Evolutionary conservation across 2,329 filamentous ascomycete genomes (phyloP).

Genomic region (Pseudonectria buxi): DNA sequence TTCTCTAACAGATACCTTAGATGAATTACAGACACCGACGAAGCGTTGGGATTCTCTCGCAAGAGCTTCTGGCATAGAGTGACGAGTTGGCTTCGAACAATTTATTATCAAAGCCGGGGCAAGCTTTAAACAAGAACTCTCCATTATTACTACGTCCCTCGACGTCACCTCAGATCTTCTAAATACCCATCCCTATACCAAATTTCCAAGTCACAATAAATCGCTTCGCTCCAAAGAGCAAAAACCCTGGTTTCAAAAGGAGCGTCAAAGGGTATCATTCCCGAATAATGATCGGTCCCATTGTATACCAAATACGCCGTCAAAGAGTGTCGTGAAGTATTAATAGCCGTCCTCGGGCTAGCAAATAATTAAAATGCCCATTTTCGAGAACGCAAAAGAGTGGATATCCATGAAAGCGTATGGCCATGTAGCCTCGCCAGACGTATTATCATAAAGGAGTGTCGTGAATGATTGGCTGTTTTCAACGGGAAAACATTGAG

Average conservation of each 20-base stretch:
- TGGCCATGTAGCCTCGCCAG: too few species aligned
- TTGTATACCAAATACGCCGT: constrained; percentile 15
- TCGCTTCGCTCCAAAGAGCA: neutral
- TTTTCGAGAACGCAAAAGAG: neutral
- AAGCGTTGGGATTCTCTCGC: too few species aligned
- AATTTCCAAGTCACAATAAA: neutral
- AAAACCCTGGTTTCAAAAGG: constrained; percentile 6
- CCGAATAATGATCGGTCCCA: constrained; percentile 10
- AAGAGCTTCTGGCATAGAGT: too few species aligned
- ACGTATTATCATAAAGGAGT: constrained; percentile 20
- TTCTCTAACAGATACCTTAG: too few species aligned
- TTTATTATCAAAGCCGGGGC: too few species aligned
- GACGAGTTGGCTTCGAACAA: too few species aligned
- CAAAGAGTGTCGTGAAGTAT: constrained; percentile 12
- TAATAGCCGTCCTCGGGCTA: neutral
- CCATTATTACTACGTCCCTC: too few species aligned
- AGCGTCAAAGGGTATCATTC: constrained; percentile 20
- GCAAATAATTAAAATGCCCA: constrained; percentile 1
- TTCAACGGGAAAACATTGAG: constrained; percentile 3
- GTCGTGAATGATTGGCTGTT: constrained; percentile 13
- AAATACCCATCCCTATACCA: too few species aligned
- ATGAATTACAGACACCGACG: too few species aligned
- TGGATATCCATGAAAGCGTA: too few species aligned
- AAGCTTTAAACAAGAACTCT: too few species aligned
- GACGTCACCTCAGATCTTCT: too few species aligned